Base-by-base conservation (phyloP, 2,329 filamentous ascomycete genomes). In the Pseudogymnoascus sp. region DNA sequence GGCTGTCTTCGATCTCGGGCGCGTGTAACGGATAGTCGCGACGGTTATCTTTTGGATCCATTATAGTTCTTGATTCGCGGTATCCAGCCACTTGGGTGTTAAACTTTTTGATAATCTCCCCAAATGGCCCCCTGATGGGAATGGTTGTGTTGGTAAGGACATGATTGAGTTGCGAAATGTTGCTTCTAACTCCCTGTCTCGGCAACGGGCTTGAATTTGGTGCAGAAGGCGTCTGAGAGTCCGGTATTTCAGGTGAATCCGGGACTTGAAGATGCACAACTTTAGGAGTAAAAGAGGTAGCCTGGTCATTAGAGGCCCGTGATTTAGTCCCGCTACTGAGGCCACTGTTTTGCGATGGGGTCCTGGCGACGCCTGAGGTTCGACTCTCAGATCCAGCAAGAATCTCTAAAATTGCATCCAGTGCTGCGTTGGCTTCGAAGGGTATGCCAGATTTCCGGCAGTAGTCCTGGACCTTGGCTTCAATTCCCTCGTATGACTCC, bases 141-240 rank as follows among this genome's bases (percentile, higher is more conserved):
- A 53, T 8, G 1, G 46, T 31, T 18, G 25, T n/a, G 3, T 31
- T 53, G 5, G 25, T 4, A 31, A 16, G 4, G 12, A 11, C 5
- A 14, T 16, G 8, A 14, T 16, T n/a, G 5, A 6, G n/a, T 10
- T 34, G 50, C 1, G 28, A 16, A 18, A n/a, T 16, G 8, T 21
- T 67, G 28, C 50, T 56, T 36, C 50, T 56, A 34, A 34, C n/a
- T 5, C 50, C 50, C 2, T 16, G 50, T 6, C 50, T 82, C 76
- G 70, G 71, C 53, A 59, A 36, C 10, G 50, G 50, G 34, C 50
- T 56, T 18, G 50, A 56, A n/a, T 28, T 56, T 34, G 28, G 50
- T 34, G 28, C 28, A 34, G 10, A 56, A 21, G 28, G 28, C 50
- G 21, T 36, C 16, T 36, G 50, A 56, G 50, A 56, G 21, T 36